These are phyloP conservation scores for Alternaria sp. DNA, from an alignment of 2,329 filamentous ascomycete species.

Conservation along the genomic window DNA sequence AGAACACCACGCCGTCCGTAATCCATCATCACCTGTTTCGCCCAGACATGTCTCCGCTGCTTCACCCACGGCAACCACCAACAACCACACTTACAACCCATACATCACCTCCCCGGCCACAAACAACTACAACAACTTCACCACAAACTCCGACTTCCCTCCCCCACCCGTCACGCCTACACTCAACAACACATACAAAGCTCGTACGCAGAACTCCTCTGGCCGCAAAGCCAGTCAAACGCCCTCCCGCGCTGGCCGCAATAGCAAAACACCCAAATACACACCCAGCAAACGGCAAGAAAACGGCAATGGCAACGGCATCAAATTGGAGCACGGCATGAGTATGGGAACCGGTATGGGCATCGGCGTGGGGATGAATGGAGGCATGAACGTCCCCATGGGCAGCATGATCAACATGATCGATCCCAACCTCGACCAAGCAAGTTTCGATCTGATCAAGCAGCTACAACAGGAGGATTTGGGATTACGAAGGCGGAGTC, in stretches of 20 bases:
- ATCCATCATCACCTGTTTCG: constrained; percentile 29
- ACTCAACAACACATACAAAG: constrained; percentile 8
- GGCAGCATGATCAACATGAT: constrained; percentile 23
- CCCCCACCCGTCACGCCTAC: constrained; percentile 25
- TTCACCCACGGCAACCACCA: constrained; percentile 16
- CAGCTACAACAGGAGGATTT: constrained; percentile 42
- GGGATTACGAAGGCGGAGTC: constrained; percentile 37
- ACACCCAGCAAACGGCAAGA: constrained; percentile 23
- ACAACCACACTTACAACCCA: constrained; percentile 14
- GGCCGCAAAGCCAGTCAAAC: constrained; percentile 31
- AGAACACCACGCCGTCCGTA: constrained; percentile 19
- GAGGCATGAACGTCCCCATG: not conserved
- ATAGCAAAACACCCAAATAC: constrained; percentile 40
- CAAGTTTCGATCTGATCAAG: constrained; percentile 34
- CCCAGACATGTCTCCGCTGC: constrained; percentile 18
- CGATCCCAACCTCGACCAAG: constrained; percentile 34
- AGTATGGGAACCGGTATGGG: constrained; percentile 20
- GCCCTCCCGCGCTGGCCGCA: constrained; percentile 22
- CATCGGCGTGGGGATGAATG: constrained; percentile 12
- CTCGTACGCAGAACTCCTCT: constrained; percentile 13
- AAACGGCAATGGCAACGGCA: constrained; percentile 30
- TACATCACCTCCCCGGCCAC: constrained; percentile 19
- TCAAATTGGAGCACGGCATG: constrained; percentile 34
- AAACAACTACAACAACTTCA: constrained; percentile 31
- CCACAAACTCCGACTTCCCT: constrained; percentile 29